Conservation (phyloP, 2,329 filamentous ascomycete genomes). For the Trichophaea hybrida region DNA sequence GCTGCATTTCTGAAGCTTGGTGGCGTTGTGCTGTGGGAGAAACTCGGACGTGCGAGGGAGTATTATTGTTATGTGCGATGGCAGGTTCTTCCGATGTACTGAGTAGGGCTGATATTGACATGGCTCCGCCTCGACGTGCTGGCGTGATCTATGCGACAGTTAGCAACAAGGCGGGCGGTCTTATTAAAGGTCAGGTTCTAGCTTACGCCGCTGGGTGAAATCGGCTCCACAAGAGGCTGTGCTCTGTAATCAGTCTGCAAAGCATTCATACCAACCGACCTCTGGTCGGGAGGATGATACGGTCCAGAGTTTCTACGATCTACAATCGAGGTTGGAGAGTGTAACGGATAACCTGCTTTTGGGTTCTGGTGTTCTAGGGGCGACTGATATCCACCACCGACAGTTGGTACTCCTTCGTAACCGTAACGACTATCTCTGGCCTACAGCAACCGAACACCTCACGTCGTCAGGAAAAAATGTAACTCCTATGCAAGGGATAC, state of each 20-base stretch:
- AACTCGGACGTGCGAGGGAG: slow-evolving; percentile 4
- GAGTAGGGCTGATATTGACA: slow-evolving; percentile 25
- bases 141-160: slow-evolving; percentile 16
- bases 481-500: background rate
- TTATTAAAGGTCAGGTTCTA: slow-evolving; percentile 9
- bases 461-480: slow-evolving; percentile 7
- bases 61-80: background rate
- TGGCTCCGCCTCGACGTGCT: slow-evolving; percentile 21
- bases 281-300: slow-evolving; percentile 11
- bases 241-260: slow-evolving; percentile 15
- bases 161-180: slow-evolving; percentile 10
- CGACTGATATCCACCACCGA: slow-evolving; percentile 16
- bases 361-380: slow-evolving; percentile 20
- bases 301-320: slow-evolving; percentile 13
- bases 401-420: slow-evolving; percentile 17
- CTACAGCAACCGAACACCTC: slow-evolving; percentile 1
- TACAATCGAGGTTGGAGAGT: slow-evolving; percentile 16
- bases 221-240: slow-evolving; percentile 12
- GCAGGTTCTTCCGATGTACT: slow-evolving; percentile 17
- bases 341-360: slow-evolving; percentile 19
- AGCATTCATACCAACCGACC: slow-evolving; percentile 16
- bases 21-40: slow-evolving; percentile 10
- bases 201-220: slow-evolving; percentile 17
- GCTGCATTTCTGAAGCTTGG: background rate
- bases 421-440: slow-evolving; percentile 19